A percentile compares a stretch with the other conserved stretches of the same genome.
phyloP scores from a whole-genome alignment of 2,329 filamentous ascomycete species.

The Ophiocordyceps sinensis region DNA sequence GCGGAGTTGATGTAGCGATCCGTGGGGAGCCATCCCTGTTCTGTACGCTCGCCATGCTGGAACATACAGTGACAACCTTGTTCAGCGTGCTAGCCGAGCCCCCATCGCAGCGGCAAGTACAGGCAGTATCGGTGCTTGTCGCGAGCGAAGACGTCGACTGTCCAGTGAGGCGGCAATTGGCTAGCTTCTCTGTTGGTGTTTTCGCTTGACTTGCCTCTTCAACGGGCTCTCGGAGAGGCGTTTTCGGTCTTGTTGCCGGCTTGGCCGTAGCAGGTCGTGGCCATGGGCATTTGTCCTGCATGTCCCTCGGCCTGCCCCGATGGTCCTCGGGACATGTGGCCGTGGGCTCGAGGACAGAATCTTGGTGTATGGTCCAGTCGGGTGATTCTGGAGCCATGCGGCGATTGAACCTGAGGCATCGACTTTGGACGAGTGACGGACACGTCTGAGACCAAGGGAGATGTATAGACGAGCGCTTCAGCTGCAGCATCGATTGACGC shows the following conservation, averaged over 20 bases:
- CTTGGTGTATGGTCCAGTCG: no score
- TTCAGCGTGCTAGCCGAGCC: no score
- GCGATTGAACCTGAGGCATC: neutral
- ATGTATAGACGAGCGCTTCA: neutral
- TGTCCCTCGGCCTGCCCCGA: neutral
- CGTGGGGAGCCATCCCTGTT: no score
- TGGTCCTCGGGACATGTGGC: neutral
- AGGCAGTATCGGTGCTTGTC: neutral
- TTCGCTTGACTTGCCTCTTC: neutral
- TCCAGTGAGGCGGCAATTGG: no score
- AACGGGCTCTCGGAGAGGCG: neutral
- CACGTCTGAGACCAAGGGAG: neutral
- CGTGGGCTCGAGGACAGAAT: no score
- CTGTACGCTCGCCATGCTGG: no score
- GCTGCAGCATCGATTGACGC: neutral
- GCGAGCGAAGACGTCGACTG: neutral
- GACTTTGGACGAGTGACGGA: neutral
- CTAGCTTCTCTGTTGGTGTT: neutral
- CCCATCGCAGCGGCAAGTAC: neutral
- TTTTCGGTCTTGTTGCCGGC: neutral
- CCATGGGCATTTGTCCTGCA: neutral
- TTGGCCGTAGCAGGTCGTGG: neutral
- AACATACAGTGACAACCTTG: no score
- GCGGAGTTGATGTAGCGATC: constrained; percentile 1
- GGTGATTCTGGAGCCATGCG: neutral